Evolutionary conservation across 768 basidiomycete genomes (phyloP), one percentile per base, ranked within the genome.

Genomic region (Tylopilus sp.): DNA sequence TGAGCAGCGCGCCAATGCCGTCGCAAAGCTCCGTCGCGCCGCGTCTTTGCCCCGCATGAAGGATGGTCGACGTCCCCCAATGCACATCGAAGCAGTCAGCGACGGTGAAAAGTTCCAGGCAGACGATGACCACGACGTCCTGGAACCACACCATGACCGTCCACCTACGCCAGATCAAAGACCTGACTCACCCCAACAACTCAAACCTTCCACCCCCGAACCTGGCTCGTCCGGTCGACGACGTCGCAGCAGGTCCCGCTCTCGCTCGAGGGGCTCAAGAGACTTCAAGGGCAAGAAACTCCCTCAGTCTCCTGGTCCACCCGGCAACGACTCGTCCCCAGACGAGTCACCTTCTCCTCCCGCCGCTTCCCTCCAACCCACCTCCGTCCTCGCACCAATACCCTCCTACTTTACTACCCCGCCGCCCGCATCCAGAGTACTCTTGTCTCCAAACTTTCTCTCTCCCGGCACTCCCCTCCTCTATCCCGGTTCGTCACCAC

Each of bases 1-100:
- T 23, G 88, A 94, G 67, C 87, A 93, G 69, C 85, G 94, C 53
- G 89, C 91, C 64, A 80, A 82, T 48, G 89, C 92, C 11, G 86
- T 95, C 42, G 91, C 91, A 40, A 93, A 86, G 72, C 81, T 97
- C 57, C 93, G 88, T 72, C 84, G 94, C 60, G 93, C 94, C 39
- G 90, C 92, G 48, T 95, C 92, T 15, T 71, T 95, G 25, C 94
- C 93, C 33, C 79, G 93, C 55, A 90, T 90, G 85, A 92, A 92
- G 68, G 88, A 92, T 68, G 92, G 92, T 8, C 74, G 92, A 49
- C 77, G 93, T 39, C 92, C 91, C 1, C 89, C 86, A 43, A 90
- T 91, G 88, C 89, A 88, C 62, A 75, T 80, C 57, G 88, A 89
- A 58, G 86, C 82, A 18, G 81, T 90, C 45, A 91, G 88, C 62